Conservation (phyloP, 2,329 filamentous ascomycete species). For the Chrysoporthe austroafricana region DNA sequence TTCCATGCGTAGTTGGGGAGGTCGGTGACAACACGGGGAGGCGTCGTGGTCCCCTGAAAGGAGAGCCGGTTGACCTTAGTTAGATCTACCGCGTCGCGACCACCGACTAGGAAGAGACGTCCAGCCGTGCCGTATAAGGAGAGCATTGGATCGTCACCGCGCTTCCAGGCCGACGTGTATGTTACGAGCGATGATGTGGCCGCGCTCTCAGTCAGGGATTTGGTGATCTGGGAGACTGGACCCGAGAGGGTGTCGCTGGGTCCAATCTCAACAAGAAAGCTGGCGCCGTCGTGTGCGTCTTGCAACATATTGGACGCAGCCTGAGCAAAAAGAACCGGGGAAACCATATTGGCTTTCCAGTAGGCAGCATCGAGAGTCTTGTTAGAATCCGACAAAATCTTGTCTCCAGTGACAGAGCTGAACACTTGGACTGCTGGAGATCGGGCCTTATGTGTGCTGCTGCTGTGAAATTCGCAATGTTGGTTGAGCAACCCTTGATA, state of each 20-base stretch:
- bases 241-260: constrained; percentile 32
- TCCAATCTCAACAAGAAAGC: constrained; percentile 35
- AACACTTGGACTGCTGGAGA: constrained; percentile 27
- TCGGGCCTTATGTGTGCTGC: neutral
- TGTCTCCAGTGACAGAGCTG: constrained; percentile 27
- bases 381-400: neutral
- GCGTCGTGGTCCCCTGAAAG: too few species aligned
- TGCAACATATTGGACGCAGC: constrained; percentile 27
- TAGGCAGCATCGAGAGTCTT: constrained; percentile 29
- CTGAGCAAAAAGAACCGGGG: constrained; percentile 35
- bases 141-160: constrained; percentile 26
- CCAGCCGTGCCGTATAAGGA: constrained; percentile 33
- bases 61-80: neutral
- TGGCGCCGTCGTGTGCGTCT: constrained; percentile 12
- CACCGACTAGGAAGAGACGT: constrained; percentile 30
- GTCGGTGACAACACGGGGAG: constrained; percentile 25
- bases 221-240: constrained; percentile 33
- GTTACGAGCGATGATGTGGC: too few species aligned
- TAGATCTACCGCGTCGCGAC: constrained; percentile 24
- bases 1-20: constrained; percentile 37
- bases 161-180: constrained; percentile 27
- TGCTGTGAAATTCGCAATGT: neutral
- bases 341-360: constrained; percentile 38
- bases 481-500: constrained; percentile 30
- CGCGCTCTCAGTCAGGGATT: constrained; percentile 20